Percentiles rank a stretch among this genome's conserved stretches.
Conservation (phyloP, 345 rosid species). For the Citrus hindsii region DNA sequence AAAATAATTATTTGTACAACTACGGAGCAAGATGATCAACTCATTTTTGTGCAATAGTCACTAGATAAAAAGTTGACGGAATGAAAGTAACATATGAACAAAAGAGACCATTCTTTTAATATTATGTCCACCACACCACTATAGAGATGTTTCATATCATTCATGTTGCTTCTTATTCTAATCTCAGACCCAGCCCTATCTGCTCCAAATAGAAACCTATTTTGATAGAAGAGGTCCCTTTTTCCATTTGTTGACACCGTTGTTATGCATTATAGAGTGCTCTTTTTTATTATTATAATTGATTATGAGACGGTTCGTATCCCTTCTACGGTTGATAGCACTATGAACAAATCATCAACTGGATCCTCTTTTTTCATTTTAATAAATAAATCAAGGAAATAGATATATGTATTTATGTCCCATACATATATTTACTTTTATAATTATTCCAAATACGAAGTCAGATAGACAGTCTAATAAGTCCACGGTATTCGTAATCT, state of each 20-base stretch:
- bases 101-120: background rate
- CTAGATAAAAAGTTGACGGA: constrained; percentile 5
- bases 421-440: too few species aligned
- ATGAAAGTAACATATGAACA: constrained; percentile 4
- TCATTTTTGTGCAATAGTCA: background rate
- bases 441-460: too few species aligned
- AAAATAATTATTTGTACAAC: background rate
- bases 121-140: constrained; percentile 3
- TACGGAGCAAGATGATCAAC: background rate
- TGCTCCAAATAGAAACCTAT: background rate
- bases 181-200: background rate
- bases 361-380: background rate
- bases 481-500: background rate
- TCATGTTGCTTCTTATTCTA: background rate
- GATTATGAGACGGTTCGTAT: background rate
- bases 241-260: background rate
- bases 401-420: background rate
- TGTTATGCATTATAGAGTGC: background rate
- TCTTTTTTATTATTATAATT: background rate
- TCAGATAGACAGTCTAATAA: background rate
- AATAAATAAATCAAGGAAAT: background rate
- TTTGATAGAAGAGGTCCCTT: background rate
- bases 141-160: background rate
- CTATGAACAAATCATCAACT: background rate
- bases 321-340: background rate